These are phyloP conservation scores for Pezicula radicicola DNA, from an alignment of 2,329 filamentous ascomycete species.

Conservation along the genomic window DNA sequence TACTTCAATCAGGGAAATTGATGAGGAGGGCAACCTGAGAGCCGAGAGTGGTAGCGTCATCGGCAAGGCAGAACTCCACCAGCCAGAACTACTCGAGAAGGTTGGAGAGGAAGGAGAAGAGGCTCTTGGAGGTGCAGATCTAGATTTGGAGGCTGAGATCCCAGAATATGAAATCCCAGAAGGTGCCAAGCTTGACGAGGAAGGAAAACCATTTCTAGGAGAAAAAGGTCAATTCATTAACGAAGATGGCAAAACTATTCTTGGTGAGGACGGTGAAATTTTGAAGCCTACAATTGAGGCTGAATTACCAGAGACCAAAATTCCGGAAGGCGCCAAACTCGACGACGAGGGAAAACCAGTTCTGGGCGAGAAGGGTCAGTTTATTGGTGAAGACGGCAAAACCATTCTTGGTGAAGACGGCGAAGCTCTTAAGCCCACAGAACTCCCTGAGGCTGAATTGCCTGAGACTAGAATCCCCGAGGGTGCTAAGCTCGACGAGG, in stretches of 20 bases:
- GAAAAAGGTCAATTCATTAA: background rate
- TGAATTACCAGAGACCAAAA: background rate
- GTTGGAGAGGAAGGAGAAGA: conserved; percentile 28
- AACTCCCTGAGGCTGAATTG: conserved; percentile 14
- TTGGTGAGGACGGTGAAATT: conserved; percentile 22
- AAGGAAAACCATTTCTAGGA: background rate
- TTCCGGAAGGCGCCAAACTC: background rate
- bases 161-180: background rate
- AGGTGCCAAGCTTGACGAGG: background rate
- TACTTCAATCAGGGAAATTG: conserved; percentile 63
- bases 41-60: conserved; percentile 55
- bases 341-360: background rate
- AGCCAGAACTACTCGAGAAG: conserved; percentile 26
- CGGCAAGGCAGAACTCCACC: conserved; percentile 38
- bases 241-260: conserved; percentile 29
- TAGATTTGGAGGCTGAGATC: conserved; percentile 8
- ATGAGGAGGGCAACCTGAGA: conserved; percentile 53
- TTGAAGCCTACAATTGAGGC: background rate
- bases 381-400: conserved; percentile 20
- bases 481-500: background rate
- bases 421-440: background rate
- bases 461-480: conserved; percentile 12
- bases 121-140: conserved; percentile 10
- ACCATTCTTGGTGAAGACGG: conserved; percentile 30
- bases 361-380: background rate